Evolutionary conservation across 2,329 filamentous ascomycete genomes (phyloP), one percentile per base, ranked within the genome.

Genomic region (Cytospora leucostoma): DNA sequence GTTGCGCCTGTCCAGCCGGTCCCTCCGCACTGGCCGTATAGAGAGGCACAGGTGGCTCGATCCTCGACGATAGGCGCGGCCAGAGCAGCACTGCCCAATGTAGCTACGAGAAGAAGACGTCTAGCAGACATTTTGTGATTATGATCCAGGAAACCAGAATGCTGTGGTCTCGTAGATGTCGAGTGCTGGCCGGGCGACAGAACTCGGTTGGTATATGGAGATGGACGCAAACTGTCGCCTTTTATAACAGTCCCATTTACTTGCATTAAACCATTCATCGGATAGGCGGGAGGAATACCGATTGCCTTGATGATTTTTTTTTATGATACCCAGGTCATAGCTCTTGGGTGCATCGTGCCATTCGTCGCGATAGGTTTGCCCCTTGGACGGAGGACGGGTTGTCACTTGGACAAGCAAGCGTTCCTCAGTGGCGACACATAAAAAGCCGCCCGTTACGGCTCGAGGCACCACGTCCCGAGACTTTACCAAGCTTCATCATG

Each of bases 11-110:
- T 70, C 73, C 73, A 82, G 60, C 72, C 74, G n/a, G 67, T 74
- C n/a, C 80, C 80, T 62, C 80, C 80, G 50, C 80, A 82, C 64
- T 81, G 80, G 27, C 67, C 62, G 68, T 75, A 78, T 32, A 66
- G 11, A 32, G 67, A 50, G 33, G 68, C 74, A 67, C 73, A 77
- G 69, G 71, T 72, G 66, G 80, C 77, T 54, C 77, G 75, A 60
- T 78, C 78, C 71, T 79, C 75, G 21, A 78, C 66, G 21, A 37
- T 8, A 12, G 79, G 79, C 27, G 73, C 75, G 57, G 77, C 79
- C 15, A 80, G 69, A 66, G 73, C 75, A 44, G 73, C 66, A 55
- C 72, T 70, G 70, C 75, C 72, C 67, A 78, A 67, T 56, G 74
- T 73, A 67, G 74, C 74, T 52, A 75, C 61, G 62, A 77, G 69